These are phyloP conservation scores for Arthrobotrys conoides DNA, from an alignment of 2,329 filamentous ascomycete genomes.

Conservation along the genomic window DNA sequence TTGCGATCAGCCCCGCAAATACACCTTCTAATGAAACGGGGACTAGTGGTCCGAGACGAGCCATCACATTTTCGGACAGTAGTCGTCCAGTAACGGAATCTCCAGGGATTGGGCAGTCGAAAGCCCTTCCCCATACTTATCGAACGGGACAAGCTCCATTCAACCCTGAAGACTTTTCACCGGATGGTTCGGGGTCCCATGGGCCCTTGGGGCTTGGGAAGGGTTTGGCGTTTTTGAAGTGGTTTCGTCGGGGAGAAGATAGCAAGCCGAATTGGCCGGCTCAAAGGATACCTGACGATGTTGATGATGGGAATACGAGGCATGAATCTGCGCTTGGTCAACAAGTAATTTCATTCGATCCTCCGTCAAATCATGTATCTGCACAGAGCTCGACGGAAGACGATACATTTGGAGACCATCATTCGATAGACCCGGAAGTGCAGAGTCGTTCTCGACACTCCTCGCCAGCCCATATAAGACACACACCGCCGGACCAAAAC, in stretches of 20 bases:
- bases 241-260: constrained; percentile 34
- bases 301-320: constrained; percentile 3
- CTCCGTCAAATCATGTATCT: constrained; percentile 33
- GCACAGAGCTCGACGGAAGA: constrained; percentile 26
- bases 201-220: constrained; percentile 37
- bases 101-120: constrained; percentile 31
- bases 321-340: constrained; percentile 43
- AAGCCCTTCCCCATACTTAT: constrained; percentile 50
- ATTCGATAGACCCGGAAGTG: constrained; percentile 43
- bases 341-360: constrained; percentile 11
- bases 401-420: constrained; percentile 47
- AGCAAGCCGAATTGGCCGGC: constrained; percentile 10
- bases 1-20: constrained; percentile 56
- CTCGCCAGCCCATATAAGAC: constrained; percentile 11
- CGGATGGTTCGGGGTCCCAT: constrained; percentile 11
- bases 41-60: constrained; percentile 30
- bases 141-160: constrained; percentile 51
- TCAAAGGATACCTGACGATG: constrained; percentile 26
- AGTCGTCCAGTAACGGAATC: constrained; percentile 23
- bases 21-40: constrained; percentile 54
- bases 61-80: constrained; percentile 44
- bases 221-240: constrained; percentile 34
- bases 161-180: constrained; percentile 51
- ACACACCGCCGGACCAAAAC: neutral
- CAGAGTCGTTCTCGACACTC: constrained; percentile 22